Conservation (phyloP, 179 eudicot genomes). For the Vitellaria paradoxa region DNA sequence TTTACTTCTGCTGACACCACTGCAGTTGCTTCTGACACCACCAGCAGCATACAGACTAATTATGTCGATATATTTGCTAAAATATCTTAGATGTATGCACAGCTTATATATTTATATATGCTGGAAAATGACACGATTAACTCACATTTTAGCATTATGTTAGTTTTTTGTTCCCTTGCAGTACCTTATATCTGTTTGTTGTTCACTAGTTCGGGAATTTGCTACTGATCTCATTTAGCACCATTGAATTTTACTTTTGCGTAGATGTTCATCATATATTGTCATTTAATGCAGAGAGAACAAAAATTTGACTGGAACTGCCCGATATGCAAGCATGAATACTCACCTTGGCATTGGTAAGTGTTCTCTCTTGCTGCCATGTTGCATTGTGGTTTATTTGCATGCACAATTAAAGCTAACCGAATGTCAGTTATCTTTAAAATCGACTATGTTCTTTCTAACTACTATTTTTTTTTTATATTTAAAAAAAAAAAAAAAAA, state of each 20-base stretch:
- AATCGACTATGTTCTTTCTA: slow-evolving; percentile 12
- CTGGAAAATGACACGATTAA: neutral
- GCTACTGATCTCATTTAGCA: neutral
- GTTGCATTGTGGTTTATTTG: neutral
- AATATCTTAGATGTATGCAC: neutral
- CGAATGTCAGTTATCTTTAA: neutral
- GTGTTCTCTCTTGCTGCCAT: slow-evolving; percentile 14
- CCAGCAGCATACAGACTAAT: neutral
- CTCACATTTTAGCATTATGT: neutral
- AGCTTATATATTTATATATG: no score
- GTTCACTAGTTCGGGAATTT: neutral
- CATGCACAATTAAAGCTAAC: neutral
- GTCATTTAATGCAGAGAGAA: slow-evolving; percentile 64
- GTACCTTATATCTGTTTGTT: neutral
- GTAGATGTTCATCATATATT: neutral
- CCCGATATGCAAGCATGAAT: slow-evolving; percentile 93
- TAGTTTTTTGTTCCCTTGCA: neutral
- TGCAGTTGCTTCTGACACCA: neutral
- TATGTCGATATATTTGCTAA: neutral
- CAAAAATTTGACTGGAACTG: slow-evolving; percentile 97
- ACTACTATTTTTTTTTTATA: slow-evolving; percentile 17
- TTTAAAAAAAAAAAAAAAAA: neutral
- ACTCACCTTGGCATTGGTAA: slow-evolving; percentile 98
- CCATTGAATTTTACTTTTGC: neutral
- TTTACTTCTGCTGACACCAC: neutral